Base-by-base conservation (phyloP, 2,329 filamentous ascomycete genomes). In the Balansia obtecta region DNA sequence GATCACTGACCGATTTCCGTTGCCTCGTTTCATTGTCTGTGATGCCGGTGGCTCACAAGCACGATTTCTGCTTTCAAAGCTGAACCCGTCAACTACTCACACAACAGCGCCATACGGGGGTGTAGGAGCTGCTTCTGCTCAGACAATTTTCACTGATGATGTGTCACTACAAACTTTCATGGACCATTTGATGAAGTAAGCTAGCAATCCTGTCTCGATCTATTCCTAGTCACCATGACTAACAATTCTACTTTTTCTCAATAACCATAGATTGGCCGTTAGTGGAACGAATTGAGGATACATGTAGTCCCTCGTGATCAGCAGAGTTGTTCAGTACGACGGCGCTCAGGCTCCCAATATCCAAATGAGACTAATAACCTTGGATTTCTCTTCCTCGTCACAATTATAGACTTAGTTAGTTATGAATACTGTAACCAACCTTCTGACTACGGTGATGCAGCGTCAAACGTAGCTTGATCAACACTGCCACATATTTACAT, bases 131-230 rank as follows among this genome's bases (percentile, higher is more conserved):
- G 87, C 91, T 62, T 90, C 86, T 45, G 90, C 91, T 9, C 93
- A 98, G 69, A 98, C 93, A 5, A 98, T 98, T 61, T 98, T 98
- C 71, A 98, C 93, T 1, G 93, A 98, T 63, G 93, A 98, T 67
- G 93, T 98, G 50, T 96, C 89, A 50, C 73, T 98, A 64, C 91
- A 97, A 69, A 97, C 91, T 1, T 98, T 98, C 65, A 98, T 98
- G 93, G 93, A 98, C 62, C 90, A 97, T 71, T 74, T 98, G 65
- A 98, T 98, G 93, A 98, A 98, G 88, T 90, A 75, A 70, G 84
- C 9, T 32, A 15, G 4, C 1, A 27, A 20, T 3, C 34, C 32
- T 12, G 27, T 18, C 10, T 9, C 3, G 11, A 9, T 8, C 39
- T 48, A n/a, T 5, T 13, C 18, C 40, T 41, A 2, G 6, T 22